A percentile compares a stretch with the other conserved stretches of the same genome.
phyloP scores from a whole-genome alignment of 2,329 filamentous ascomycete species.

The Phialophora expanda region DNA sequence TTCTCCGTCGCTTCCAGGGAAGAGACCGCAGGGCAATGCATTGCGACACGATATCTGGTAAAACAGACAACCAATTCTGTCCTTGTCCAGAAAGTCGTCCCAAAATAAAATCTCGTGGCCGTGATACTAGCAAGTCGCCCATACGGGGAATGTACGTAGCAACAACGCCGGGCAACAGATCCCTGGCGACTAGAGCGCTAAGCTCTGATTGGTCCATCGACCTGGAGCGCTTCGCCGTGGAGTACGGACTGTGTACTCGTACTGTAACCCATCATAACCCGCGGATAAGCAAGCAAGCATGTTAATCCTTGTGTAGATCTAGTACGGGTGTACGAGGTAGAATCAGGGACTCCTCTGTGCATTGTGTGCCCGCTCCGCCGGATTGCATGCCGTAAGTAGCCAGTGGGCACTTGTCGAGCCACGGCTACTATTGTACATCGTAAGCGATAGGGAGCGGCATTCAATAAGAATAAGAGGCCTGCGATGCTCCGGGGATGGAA shows the following conservation, averaged over 20 bases:
- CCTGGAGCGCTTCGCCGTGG: neutral
- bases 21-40: neutral
- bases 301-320: no score
- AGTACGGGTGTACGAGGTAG: no score
- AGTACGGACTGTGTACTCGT: no score
- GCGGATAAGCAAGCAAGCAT: no score
- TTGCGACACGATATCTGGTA: conserved; percentile 5
- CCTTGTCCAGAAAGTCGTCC: conserved; percentile 4
- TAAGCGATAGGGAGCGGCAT: no score
- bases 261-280: no score
- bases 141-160: neutral
- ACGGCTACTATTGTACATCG: no score
- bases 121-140: neutral
- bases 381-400: no score
- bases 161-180: neutral
- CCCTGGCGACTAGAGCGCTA: neutral
- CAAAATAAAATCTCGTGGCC: neutral
- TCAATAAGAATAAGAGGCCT: no score
- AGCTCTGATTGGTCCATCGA: neutral
- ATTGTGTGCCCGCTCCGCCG: no score
- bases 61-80: conserved; percentile 14
- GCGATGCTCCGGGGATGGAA: neutral
- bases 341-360: no score
- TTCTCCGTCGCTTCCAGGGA: neutral
- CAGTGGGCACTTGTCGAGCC: no score